Conservation (phyloP, 2,329 filamentous ascomycete genomes). For the Bipolaris oryzae region DNA sequence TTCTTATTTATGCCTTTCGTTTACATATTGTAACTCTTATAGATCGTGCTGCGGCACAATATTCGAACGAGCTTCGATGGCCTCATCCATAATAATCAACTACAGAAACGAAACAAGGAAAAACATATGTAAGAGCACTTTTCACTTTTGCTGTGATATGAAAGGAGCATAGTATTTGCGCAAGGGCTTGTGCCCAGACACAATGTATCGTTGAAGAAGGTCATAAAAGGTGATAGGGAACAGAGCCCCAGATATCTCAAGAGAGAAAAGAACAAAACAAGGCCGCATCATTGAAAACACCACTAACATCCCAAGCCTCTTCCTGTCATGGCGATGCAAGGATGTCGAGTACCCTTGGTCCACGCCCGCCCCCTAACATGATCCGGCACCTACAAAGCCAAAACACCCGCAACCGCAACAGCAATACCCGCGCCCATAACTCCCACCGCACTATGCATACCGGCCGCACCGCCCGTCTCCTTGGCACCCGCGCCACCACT, state of each 20-base stretch:
- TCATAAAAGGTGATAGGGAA: not conserved
- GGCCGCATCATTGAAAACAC: not conserved
- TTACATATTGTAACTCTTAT: not conserved
- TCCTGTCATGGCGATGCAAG: not conserved
- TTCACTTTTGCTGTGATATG: not conserved
- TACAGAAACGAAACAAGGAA: constrained; percentile 1
- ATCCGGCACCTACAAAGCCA: constrained; percentile 23
- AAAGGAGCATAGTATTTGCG: not conserved
- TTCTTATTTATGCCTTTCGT: not conserved
- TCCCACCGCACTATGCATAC: constrained; percentile 12
- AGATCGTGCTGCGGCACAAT: not conserved
- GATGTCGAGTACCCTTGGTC: not conserved
- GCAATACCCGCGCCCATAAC: constrained; percentile 25
- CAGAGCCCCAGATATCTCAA: not conserved
- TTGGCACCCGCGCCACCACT: constrained; percentile 1
- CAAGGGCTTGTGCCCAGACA: not conserved
- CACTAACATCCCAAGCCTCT: not conserved
- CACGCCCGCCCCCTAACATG: not conserved
- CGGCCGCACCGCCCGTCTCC: constrained; percentile 9
- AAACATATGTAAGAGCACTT: not conserved
- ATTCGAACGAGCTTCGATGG: not conserved
- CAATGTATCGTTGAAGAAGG: not conserved
- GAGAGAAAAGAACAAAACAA: not conserved
- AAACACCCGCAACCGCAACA: constrained; percentile 28
- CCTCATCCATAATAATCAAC: constrained; percentile 4